Evolutionary conservation across 2,329 filamentous ascomycete genomes (phyloP), one percentile per base, ranked within the genome.

Genomic region (Remersonia thermophila): DNA sequence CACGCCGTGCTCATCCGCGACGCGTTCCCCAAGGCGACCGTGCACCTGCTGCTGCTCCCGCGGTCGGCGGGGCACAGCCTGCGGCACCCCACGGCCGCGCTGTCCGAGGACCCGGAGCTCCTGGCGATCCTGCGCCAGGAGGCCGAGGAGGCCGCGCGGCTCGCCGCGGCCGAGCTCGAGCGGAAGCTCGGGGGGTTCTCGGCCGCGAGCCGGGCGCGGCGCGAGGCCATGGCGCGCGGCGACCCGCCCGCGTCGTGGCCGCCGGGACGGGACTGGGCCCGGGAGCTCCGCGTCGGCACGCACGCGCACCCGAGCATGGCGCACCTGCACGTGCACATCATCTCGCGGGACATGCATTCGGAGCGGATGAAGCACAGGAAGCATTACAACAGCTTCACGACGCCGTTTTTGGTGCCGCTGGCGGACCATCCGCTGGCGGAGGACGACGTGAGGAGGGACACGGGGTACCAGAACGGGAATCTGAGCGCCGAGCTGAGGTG

Each of bases 301-400:
- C 91, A 98, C 60, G 81, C 84, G 3, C 75, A 80, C 47, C 91
- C 91, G 3, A 87, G 80, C 38, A 96, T 98, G 91, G 79, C 73
- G 44, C 85, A 96, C 55, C 55, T 96, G 37, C 91, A 98, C 58
- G 67, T 96, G 3, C 91, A 98, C 57, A 75, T 96, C 20, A 60
- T 96, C 39, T 84, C 82, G 27, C 66, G 74, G 13, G 91, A 98
- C 55, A 80, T 83, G 67, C 68, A 75, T 49, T 85, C 80, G 27
- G 68, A 72, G 9, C 69, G 68, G 31, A 47, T 95, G 57, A 83
- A 79, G 60, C 77, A 89, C 53, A 69, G 77, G 45, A 89, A 86
- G 55, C 91, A 96, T 60, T 96, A 95, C 60, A 84, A 91, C 53
- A 91, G 82, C 45, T 96, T 96, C 59, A 77, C 73, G 23, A 93